Conservation (phyloP, 2,329 filamentous ascomycete species). For the Nannizziopsis barbatae region DNA sequence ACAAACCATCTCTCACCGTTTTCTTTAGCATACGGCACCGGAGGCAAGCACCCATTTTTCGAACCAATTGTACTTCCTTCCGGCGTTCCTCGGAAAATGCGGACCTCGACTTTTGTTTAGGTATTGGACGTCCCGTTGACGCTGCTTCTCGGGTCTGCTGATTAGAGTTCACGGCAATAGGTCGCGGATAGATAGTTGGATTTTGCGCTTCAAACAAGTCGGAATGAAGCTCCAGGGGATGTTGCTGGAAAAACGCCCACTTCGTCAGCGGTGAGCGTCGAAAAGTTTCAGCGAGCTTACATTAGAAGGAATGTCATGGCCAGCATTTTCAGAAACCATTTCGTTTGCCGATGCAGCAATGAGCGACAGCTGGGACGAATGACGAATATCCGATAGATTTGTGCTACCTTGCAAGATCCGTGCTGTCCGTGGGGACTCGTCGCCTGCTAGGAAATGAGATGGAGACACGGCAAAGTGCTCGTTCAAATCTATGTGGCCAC, state of each 20-base stretch:
- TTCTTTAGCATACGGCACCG: conserved; percentile 56
- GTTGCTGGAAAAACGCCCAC: neutral
- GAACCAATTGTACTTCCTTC: conserved; percentile 49
- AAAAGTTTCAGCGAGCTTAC: conserved; percentile 18
- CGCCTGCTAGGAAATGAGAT: too few relatives aligned
- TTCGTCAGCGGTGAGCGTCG: neutral
- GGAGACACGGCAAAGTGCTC: conserved; percentile 3
- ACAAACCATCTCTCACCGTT: conserved; percentile 29
- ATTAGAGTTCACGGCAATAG: conserved; percentile 35
- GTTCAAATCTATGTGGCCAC: conserved; percentile 1
- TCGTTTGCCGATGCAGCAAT: conserved; percentile 39
- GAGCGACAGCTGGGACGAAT: conserved; percentile 34
- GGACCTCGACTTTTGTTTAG: conserved; percentile 42
- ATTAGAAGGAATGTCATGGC: conserved; percentile 28
- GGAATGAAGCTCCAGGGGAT: conserved; percentile 27
- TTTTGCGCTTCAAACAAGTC: conserved; percentile 23
- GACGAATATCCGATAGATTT: conserved; percentile 29
- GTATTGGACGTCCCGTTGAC: conserved; percentile 31
- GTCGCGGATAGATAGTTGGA: conserved; percentile 31
- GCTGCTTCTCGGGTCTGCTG: conserved; percentile 28
- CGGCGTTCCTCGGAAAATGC: conserved; percentile 47
- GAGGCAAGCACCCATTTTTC: conserved; percentile 51
- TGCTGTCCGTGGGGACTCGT: too few relatives aligned
- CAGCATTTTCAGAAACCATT: conserved; percentile 31
- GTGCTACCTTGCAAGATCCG: conserved; percentile 22